Base-by-base conservation (phyloP, 2,329 filamentous ascomycete species). In the Cladosporium halotolerans region DNA sequence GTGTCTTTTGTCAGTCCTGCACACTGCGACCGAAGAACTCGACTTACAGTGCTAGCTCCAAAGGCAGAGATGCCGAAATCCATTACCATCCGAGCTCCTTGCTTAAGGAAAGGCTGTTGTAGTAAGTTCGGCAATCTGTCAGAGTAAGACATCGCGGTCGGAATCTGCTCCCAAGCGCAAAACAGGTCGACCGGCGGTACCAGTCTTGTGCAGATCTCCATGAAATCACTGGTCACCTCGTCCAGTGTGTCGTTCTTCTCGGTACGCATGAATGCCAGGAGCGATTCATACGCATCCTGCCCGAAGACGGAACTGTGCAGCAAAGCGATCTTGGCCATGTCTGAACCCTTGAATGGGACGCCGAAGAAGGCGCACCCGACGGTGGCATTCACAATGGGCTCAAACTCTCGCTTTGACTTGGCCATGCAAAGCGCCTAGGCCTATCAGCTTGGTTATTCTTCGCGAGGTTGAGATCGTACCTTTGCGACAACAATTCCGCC, bases 341-440 rank as follows among this genome's bases (percentile, higher is more conserved):
- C 23, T 28, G 23, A 28, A 1, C 23, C 23, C 23, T 28, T 28
- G 14, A 55, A 55, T 2, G 53, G 53, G 9, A 36, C 28, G 1
- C 53, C 53, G 14, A 55, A 55, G 47, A 55, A 55, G 4, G 43
- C 41, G 46, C 53, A 55, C 9, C 53, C 53, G 3, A 51, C 42
- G 3, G 53, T 55, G 13, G 42, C 52, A n/a, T 40, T 55, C 13
- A 42, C 39, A 28, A 55, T 45, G 9, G 39, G 14, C 44, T 53
- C 40, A 19, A 34, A 53, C n/a, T 53, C 51, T 13, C 44, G 9
- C 14, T 42, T 34, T 2, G 51, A 14, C 36, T 40, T 53, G 16
- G 51, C 51, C 18, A 45, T 53, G 14, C 40, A 23, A 9, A 53
- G 33, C 13, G 51, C 36, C 51, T 53, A 16, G 9, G 4, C 2